phyloP scores from a whole-genome alignment of 73 alveolate species.

The Paramecium pentaurelia region DNA sequence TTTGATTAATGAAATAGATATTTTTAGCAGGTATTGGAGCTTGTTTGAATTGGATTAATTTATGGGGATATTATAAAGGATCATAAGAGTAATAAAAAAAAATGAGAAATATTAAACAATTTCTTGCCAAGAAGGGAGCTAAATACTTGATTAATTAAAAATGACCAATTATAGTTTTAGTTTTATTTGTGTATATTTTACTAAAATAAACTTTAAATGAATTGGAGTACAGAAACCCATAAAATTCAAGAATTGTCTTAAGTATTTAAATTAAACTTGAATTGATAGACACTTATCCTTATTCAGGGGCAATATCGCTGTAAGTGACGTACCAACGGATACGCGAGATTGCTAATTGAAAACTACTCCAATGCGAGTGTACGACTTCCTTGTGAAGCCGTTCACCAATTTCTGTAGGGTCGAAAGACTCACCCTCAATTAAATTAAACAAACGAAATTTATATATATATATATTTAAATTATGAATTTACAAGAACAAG shows the following conservation, averaged over 20 bases:
- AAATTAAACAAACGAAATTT: slow-evolving; percentile 24
- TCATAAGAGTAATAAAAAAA: slow-evolving; percentile 28
- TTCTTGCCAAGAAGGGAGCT: not conserved
- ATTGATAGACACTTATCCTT: not conserved
- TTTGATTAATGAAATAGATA: not conserved
- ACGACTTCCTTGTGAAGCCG: slow-evolving; percentile 27
- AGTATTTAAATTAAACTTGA: not conserved
- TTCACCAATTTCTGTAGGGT: slow-evolving; percentile 54
- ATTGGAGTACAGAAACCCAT: slow-evolving; percentile 8
- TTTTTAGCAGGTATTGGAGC: slow-evolving; percentile 42
- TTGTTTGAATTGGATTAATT: slow-evolving; percentile 19
- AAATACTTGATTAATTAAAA: slow-evolving; percentile 6
- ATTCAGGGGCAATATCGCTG: slow-evolving; percentile 59
- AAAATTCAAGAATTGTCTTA: not conserved
- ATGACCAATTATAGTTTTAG: not conserved
- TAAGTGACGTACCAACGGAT: slow-evolving; percentile 55
- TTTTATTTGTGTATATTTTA: not conserved
- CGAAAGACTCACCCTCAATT: slow-evolving; percentile 40
- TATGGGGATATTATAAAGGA: slow-evolving; percentile 29
- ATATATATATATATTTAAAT: not conserved
- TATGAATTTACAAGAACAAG: not conserved
- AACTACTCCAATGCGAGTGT: slow-evolving; percentile 50
- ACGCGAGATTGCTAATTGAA: slow-evolving; percentile 57
- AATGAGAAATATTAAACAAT: slow-evolving; percentile 1
- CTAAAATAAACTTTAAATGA: not conserved